These are phyloP conservation scores for Leishmania turanica DNA, from an alignment of 208 protist species.

Conservation along the genomic window DNA sequence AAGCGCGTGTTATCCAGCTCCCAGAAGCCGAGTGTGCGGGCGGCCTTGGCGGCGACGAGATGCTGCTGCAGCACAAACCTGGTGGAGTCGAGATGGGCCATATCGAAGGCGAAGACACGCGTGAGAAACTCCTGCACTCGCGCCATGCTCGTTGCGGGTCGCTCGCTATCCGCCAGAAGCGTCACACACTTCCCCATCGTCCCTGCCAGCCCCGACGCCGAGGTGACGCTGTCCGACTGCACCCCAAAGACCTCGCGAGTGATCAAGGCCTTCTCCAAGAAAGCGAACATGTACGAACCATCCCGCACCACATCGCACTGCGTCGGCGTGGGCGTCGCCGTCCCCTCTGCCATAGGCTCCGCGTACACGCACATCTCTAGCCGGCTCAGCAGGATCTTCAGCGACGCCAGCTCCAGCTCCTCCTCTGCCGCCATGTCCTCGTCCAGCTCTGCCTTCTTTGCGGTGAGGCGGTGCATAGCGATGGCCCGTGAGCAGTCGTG, in stretches of 20 bases:
- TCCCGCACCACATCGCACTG: slow-evolving; percentile 59
- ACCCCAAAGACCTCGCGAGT: slow-evolving; percentile 67
- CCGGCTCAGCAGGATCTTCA: slow-evolving; percentile 73
- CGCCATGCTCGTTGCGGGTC: slow-evolving; percentile 52
- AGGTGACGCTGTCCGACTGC: slow-evolving; percentile 23
- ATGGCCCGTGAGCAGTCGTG: slow-evolving; percentile 78
- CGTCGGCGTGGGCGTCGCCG: neutral
- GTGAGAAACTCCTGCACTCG: slow-evolving; percentile 79
- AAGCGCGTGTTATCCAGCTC: slow-evolving; percentile 85
- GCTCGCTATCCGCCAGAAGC: slow-evolving; percentile 64
- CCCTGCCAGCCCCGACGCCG: slow-evolving; percentile 48
- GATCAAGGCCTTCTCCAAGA: slow-evolving; percentile 76
- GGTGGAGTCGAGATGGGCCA: slow-evolving; percentile 33
- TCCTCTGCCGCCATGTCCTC: slow-evolving; percentile 31
- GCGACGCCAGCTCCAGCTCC: slow-evolving; percentile 70
- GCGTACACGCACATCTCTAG: slow-evolving; percentile 57
- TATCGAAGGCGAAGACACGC: slow-evolving; percentile 52
- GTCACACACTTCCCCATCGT: slow-evolving; percentile 69
- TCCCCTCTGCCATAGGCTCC: slow-evolving; percentile 29
- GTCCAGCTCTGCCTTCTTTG: slow-evolving; percentile 27
- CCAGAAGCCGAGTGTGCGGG: slow-evolving; percentile 91
- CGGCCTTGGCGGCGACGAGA: slow-evolving; percentile 7
- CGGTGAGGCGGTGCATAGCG: slow-evolving; percentile 50
- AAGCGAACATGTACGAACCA: slow-evolving; percentile 64
- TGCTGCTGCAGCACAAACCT: slow-evolving; percentile 73